phyloP scores from a whole-genome alignment of 768 basidiomycete species.

The Podaxis sp. region DNA sequence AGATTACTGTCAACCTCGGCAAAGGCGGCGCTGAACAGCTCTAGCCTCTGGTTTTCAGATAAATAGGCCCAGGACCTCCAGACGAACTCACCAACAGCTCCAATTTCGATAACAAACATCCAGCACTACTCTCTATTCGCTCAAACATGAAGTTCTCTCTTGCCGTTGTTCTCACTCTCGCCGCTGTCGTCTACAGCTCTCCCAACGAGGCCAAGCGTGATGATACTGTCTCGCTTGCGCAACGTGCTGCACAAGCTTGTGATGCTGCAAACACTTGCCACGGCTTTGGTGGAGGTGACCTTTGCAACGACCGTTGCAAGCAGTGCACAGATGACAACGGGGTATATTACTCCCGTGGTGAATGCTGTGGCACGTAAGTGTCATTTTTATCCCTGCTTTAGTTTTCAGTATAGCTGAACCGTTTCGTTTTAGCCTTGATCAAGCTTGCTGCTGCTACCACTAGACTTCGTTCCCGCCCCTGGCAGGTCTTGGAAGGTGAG shows the following conservation, averaged over 20 bases:
- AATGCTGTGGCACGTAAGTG: background rate
- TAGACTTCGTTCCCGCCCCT: background rate
- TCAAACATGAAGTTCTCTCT: constrained; percentile 1
- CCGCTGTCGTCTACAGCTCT: background rate
- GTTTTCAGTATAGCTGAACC: background rate
- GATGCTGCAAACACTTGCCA: background rate
- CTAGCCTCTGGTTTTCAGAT: background rate
- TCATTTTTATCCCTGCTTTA: background rate
- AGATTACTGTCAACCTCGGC: background rate
- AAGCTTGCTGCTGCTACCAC: background rate
- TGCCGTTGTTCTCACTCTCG: background rate
- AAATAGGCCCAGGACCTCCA: background rate
- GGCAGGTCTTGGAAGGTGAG: no score
- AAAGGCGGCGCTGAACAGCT: background rate
- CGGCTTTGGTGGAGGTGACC: background rate
- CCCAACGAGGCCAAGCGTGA: background rate
- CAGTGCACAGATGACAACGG: background rate
- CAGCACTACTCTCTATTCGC: background rate
- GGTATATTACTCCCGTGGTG: background rate
- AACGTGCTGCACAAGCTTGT: background rate
- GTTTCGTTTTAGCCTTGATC: background rate
- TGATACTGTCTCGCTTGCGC: background rate
- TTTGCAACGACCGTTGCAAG: background rate
- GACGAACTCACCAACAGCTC: background rate
- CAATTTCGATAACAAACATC: background rate